phyloP scores from a whole-genome alignment of 1,139 yeast genomes.

The Kodamaea ohmeri region DNA sequence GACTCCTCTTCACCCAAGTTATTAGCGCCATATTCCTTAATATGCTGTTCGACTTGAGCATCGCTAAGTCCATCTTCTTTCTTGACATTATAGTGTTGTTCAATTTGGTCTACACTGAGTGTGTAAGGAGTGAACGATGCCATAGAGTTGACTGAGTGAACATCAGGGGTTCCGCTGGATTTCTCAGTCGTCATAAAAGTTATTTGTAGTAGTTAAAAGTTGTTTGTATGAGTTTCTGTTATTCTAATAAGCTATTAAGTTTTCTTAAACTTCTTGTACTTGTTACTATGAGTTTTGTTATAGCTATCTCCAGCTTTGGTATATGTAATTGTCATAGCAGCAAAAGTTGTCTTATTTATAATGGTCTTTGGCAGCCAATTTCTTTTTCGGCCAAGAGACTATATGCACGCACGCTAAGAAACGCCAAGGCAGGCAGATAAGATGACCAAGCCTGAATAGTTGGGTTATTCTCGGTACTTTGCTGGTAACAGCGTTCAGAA shows the following conservation, averaged over 20 bases:
- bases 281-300: neutral
- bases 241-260: too few species aligned
- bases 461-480: neutral
- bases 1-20: slow-evolving; percentile 29
- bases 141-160: slow-evolving; percentile 1
- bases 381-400: slow-evolving; percentile 3
- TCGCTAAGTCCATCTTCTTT: slow-evolving; percentile 16
- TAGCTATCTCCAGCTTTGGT: too few species aligned
- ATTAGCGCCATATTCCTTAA: slow-evolving; percentile 23
- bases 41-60: slow-evolving; percentile 14
- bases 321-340: too few species aligned
- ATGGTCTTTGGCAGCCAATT: slow-evolving; percentile 1
- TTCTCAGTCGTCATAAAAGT: slow-evolving; percentile 1
- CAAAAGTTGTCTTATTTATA: neutral
- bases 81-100: slow-evolving; percentile 15
- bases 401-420: neutral
- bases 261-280: too few species aligned
- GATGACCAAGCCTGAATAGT: neutral
- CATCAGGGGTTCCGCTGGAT: neutral
- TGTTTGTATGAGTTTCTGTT: too few species aligned
- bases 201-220: neutral
- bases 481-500: too few species aligned
- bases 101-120: slow-evolving; percentile 14
- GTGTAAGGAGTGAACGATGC: slow-evolving; percentile 1
- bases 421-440: slow-evolving; percentile 3